phyloP scores from a whole-genome alignment of 768 basidiomycete genomes.

The Xanthoconium purpureum region DNA sequence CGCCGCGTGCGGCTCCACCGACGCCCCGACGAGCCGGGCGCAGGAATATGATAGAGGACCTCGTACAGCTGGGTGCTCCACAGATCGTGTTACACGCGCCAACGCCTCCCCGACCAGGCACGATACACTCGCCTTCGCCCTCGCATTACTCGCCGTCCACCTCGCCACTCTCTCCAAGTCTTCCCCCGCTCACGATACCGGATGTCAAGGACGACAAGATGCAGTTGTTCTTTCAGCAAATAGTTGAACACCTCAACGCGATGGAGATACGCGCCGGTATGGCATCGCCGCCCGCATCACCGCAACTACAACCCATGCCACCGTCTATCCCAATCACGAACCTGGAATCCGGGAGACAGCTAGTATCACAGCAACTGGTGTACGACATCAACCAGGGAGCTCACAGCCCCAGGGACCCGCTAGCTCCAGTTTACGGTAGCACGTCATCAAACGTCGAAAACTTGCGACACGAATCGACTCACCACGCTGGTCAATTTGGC shows the following conservation, averaged over 20 bases:
- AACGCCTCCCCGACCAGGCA: constrained; percentile 25
- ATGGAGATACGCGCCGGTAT: constrained; percentile 55
- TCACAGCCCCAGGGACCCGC: constrained; percentile 37
- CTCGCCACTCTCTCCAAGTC: constrained; percentile 36
- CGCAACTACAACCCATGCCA: constrained; percentile 10
- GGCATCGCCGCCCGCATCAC: constrained; percentile 14
- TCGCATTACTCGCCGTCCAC: constrained; percentile 26
- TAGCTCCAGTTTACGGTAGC: constrained; percentile 16
- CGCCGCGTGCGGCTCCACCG: constrained; percentile 54
- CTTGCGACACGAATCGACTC: not conserved
- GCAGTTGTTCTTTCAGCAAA: constrained; percentile 82
- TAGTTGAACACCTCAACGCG: constrained; percentile 73
- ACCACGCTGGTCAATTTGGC: constrained; percentile 12
- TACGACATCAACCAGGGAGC: constrained; percentile 1
- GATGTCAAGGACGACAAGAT: constrained; percentile 72
- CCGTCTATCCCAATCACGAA: constrained; percentile 13
- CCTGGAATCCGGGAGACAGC: constrained; percentile 21
- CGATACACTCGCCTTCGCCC: constrained; percentile 19
- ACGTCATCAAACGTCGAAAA: constrained; percentile 7
- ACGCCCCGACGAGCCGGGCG: constrained; percentile 59
- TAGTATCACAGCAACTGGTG: constrained; percentile 2
- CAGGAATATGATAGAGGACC: constrained; percentile 20
- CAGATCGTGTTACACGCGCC: constrained; percentile 27
- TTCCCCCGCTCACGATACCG: constrained; percentile 57
- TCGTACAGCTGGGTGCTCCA: constrained; percentile 13